Percentiles rank a stretch among this genome's conserved stretches.
phyloP scores from a whole-genome alignment of 1,284 basidiomycete species.

The Neolentinus lepideus region DNA sequence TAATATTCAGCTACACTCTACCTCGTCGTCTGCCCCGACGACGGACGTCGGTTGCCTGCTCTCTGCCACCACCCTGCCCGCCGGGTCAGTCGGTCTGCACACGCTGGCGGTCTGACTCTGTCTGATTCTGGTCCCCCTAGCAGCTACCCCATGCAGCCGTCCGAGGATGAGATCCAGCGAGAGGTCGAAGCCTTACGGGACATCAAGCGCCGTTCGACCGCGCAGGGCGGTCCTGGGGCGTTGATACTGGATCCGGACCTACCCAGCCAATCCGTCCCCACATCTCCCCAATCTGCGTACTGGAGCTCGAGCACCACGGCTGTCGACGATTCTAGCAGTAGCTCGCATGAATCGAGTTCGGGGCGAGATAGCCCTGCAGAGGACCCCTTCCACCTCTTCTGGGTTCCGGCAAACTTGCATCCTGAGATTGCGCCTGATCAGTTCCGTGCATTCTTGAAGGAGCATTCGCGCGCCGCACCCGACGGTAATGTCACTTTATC shows the following conservation, averaged over 20 bases:
- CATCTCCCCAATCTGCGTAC: slow-evolving; percentile 45
- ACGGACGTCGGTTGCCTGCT: background rate
- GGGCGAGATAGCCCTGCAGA: slow-evolving; percentile 28
- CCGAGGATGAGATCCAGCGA: slow-evolving; percentile 79
- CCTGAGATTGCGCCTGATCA: slow-evolving; percentile 96
- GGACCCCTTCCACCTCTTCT: slow-evolving; percentile 87
- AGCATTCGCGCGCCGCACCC: slow-evolving; percentile 69
- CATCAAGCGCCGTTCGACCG: slow-evolving; percentile 73
- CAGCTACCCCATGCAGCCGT: slow-evolving; percentile 50
- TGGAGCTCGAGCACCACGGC: slow-evolving; percentile 32
- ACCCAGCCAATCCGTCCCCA: slow-evolving; percentile 52
- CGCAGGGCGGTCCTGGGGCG: slow-evolving; percentile 65
- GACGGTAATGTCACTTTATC: slow-evolving; percentile 35
- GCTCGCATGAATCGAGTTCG: slow-evolving; percentile 37
- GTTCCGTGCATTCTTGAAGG: slow-evolving; percentile 91
- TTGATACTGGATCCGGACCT: slow-evolving; percentile 85
- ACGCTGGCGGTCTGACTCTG: background rate
- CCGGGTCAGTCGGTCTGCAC: background rate
- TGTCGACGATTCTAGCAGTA: slow-evolving; percentile 37
- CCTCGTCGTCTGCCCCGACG: background rate
- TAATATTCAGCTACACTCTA: background rate
- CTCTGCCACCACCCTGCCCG: background rate
- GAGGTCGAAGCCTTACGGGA: slow-evolving; percentile 83
- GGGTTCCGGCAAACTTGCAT: slow-evolving; percentile 94
- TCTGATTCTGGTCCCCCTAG: background rate